A percentile compares a stretch with the other conserved stretches of the same genome.
Evolutionary conservation across 345 rosid genomes (phyloP).

Genomic region (Ricinus communis): DNA sequence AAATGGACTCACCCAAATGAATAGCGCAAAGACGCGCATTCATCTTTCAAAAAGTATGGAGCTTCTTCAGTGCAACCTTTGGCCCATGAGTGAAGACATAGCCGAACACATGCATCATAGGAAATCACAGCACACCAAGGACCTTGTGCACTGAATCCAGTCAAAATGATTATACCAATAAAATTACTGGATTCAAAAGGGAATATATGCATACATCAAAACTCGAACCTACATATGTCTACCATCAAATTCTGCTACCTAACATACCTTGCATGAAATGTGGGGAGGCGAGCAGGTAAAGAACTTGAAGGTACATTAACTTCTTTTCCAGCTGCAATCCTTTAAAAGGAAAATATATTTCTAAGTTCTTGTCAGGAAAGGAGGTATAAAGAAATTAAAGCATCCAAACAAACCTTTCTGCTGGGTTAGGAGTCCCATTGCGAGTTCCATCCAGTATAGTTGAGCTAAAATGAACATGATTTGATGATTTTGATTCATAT

Average conservation of each 20-base stretch:
- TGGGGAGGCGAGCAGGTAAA: conserved; percentile 22
- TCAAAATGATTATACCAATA: not conserved
- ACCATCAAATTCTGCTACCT: not conserved
- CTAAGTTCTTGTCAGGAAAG: not conserved
- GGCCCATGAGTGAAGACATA: conserved; percentile 33
- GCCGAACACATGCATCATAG: conserved; percentile 29
- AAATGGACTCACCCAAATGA: conserved; percentile 25
- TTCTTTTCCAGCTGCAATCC: conserved; percentile 17
- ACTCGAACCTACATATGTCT: not conserved
- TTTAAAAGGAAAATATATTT: not conserved
- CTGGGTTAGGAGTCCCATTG: not conserved
- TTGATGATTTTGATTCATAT: not conserved
- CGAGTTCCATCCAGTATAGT: not conserved
- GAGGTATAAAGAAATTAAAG: not conserved
- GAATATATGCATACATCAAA: not conserved
- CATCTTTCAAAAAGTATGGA: conserved; percentile 19
- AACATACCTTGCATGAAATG: conserved; percentile 29
- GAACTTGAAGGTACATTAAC: conserved; percentile 10
- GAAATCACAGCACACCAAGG: conserved; percentile 33
- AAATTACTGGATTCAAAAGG: not conserved
- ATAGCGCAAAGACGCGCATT: conserved; percentile 23
- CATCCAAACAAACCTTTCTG: conserved; percentile 14
- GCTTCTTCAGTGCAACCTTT: conserved; percentile 26
- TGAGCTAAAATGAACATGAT: not conserved
- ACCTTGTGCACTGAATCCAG: conserved; percentile 20